Evolutionary conservation across 2,329 filamentous ascomycete genomes (phyloP), one percentile per base, ranked within the genome.

Genomic region (Zasmidium cellare): DNA sequence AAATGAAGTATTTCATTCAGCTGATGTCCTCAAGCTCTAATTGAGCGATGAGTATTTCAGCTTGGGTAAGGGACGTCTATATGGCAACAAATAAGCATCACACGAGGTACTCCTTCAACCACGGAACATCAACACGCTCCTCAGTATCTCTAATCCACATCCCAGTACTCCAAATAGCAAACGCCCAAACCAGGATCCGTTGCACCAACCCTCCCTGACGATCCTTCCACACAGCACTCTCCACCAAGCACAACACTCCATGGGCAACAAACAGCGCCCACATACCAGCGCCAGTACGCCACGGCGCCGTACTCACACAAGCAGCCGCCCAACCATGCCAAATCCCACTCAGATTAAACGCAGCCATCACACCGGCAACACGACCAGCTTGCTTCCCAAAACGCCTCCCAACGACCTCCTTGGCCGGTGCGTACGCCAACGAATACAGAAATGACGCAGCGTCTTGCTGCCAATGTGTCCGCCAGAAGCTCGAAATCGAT

Each of bases 281-380:
- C 9, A 65, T 58, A 19, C 55, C 22, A 55, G 24, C 1, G 23
- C 58, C 49, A 62, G 53, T 50, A 55, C 50, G 18, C 57, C 50
- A 58, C 19, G 55, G 53, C 31, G 38, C 46, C 38, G 31, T 61
- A 14, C 35, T 46, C 41, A 52, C 50, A 9, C 56, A 56, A 14
- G 58, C 56, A 41, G 44, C 53, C 25, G 59, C 59, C 63, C 61
- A 65, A 6, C 50, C 65, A 53, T 67, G 65, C 65, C 65, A 67
- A 1, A 65, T 22, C 1, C 65, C 65, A 31, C 55, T 67, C 28
- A 65, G 20, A 24, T 31, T 44, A 51, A 67, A 65, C 2, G 60
- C 46, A 20, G 59, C 61, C 44, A 67, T 24, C 31, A 67, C 61
- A 20, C 55, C 63, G 3, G 45, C 46, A 1, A 53, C 54, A 14